Percentiles rank a stretch among this genome's conserved stretches.
These are phyloP conservation scores for Paraglomus brasilianum DNA, from an alignment of 192 early-diverging fungal species.

Conservation along the genomic window DNA sequence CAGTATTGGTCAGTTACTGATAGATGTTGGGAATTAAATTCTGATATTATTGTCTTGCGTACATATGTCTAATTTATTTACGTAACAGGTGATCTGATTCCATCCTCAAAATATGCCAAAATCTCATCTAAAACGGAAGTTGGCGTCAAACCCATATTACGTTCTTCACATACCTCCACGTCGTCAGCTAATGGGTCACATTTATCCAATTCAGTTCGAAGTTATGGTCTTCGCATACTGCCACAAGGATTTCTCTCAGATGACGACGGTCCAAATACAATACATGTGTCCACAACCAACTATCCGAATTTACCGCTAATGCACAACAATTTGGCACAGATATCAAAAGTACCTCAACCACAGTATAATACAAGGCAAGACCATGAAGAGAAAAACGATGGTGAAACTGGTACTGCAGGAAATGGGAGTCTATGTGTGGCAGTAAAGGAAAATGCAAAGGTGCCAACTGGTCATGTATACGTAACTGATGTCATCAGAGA, in stretches of 20 bases:
- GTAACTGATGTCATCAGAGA: slow-evolving; percentile 43
- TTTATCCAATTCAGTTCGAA: slow-evolving; percentile 35
- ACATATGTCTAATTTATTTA: slow-evolving; percentile 22
- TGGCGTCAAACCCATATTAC: slow-evolving; percentile 69
- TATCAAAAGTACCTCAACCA: slow-evolving; percentile 47
- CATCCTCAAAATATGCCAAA: slow-evolving; percentile 47
- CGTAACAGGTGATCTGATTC: slow-evolving; percentile 52
- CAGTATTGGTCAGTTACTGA: slow-evolving; percentile 50
- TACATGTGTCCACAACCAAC: slow-evolving; percentile 46
- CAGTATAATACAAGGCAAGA: slow-evolving; percentile 24
- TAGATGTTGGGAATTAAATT: slow-evolving; percentile 4
- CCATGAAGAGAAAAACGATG: slow-evolving; percentile 41
- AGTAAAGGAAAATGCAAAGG: slow-evolving; percentile 32
- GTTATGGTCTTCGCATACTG: slow-evolving; percentile 37
- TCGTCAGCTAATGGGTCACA: slow-evolving; percentile 35
- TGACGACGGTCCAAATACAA: slow-evolving; percentile 34
- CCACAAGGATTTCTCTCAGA: slow-evolving; percentile 35
- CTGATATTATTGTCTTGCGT: not conserved
- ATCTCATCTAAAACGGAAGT: slow-evolving; percentile 69
- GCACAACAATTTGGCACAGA: slow-evolving; percentile 33
- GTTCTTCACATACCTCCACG: slow-evolving; percentile 33
- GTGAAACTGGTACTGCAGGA: slow-evolving; percentile 27
- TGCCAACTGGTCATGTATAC: slow-evolving; percentile 47
- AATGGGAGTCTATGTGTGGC: slow-evolving; percentile 39
- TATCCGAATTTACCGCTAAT: slow-evolving; percentile 33